Percentiles rank a stretch among this genome's conserved stretches.
Conservation (phyloP, 164 flowering plant species). For the Stephania cephalantha region DNA sequence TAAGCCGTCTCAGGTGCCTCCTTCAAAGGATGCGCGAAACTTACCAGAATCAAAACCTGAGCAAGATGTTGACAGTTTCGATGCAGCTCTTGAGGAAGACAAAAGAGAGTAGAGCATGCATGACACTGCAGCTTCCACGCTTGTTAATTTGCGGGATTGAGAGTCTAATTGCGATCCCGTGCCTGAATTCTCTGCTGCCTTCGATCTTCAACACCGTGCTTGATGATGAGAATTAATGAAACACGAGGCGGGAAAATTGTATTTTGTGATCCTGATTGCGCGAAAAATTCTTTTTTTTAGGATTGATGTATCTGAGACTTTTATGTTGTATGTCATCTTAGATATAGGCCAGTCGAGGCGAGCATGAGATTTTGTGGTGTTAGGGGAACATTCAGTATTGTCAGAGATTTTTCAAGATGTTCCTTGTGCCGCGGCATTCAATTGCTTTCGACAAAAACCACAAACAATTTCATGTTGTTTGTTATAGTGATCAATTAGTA, state of each 20-base stretch:
- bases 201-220: background rate
- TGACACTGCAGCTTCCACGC: background rate
- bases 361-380: background rate
- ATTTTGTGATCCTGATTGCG: background rate
- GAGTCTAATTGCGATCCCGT: background rate
- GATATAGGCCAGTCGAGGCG: background rate
- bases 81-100: slow-evolving; percentile 61
- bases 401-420: background rate
- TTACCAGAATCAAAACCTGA: slow-evolving; percentile 30
- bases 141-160: background rate
- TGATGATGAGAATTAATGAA: background rate
- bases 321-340: background rate
- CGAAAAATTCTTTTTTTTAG: background rate
- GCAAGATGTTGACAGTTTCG: slow-evolving; percentile 18
- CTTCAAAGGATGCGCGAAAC: slow-evolving; percentile 39
- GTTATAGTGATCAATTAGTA: no score
- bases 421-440: background rate
- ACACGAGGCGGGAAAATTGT: background rate
- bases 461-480: no score
- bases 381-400: background rate
- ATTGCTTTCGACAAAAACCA: background rate
- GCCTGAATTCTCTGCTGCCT: background rate
- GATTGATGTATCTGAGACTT: background rate
- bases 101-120: slow-evolving; percentile 48
- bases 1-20: slow-evolving; percentile 51